Evolutionary conservation across 2,329 filamentous ascomycete genomes (phyloP).

Genomic region (Aspergillus ustus): DNA sequence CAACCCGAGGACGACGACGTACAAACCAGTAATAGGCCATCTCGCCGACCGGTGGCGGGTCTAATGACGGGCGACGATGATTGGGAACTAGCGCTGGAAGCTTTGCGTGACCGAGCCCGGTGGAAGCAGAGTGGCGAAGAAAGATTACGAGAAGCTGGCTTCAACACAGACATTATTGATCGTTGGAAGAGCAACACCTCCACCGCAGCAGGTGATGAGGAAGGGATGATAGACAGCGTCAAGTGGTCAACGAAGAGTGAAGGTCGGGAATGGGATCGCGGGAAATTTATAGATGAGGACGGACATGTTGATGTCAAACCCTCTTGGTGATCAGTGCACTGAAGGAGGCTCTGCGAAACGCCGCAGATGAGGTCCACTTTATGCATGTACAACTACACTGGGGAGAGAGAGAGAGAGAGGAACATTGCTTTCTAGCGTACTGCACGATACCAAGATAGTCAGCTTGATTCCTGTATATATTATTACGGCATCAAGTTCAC

Average conservation of each 20-base stretch:
- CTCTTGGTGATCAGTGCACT: conserved; percentile 46
- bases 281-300: conserved; percentile 63
- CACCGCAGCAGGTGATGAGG: conserved; percentile 48
- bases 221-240: conserved; percentile 70
- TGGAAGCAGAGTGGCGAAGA: conserved; percentile 78
- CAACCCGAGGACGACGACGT: conserved; percentile 55
- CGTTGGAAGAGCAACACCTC: conserved; percentile 70
- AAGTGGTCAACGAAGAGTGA: conserved; percentile 75
- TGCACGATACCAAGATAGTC: background rate
- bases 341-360: background rate
- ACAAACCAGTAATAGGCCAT: conserved; percentile 60
- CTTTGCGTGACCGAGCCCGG: conserved; percentile 76
- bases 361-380: background rate
- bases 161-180: conserved; percentile 73
- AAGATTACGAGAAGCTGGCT: conserved; percentile 75
- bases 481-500: background rate
- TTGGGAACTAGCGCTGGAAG: conserved; percentile 81
- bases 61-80: conserved; percentile 62
- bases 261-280: conserved; percentile 68
- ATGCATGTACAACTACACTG: background rate
- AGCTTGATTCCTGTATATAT: background rate
- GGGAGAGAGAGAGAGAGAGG: background rate
- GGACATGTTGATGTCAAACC: conserved; percentile 57
- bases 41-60: conserved; percentile 44
- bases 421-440: background rate